Evolutionary conservation across 148 eudicot genomes (phyloP), one percentile per base, ranked within the genome.

Genomic region (Tetragonia tetragonoides): DNA sequence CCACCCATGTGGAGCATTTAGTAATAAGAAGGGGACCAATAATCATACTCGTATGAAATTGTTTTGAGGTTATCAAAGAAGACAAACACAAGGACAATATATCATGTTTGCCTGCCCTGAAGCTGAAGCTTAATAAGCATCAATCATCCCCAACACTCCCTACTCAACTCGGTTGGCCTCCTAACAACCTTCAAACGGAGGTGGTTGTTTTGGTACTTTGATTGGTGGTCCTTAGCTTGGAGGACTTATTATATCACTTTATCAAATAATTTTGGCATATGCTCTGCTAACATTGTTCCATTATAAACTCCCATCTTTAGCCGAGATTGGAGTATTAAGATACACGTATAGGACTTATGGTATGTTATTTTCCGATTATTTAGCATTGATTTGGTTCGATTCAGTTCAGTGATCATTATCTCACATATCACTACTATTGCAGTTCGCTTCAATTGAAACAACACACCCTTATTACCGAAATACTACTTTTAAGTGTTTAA

Each of bases 1-100:
- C 78, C 63, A 75, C 78, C 85, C 85, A 82, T 82, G 85, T 82
- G 85, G 78, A 82, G 82, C 85, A 82, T 82, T 82, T 62, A 82
- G 68, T 78, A 37, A 71, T 7, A 24, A 49, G 6, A 51, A 16
- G 64, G 28, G 28, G 64, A 60, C 64, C 24, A 60, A n/a, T 20
- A 21, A 20, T 20, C 10, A 57, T 16, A n/a, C n/a, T n/a, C n/a
- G n/a, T n/a, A 57, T 1, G 21, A 20, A 60, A 60, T 60, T 60
- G 20, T 16, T 49, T 74, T 23, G 41, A 61, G 68, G 81, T 81
- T 81, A 78, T 77, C 81, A 66, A 66, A 40, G n/a, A 28, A 10
- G 46, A 56, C 54, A 51, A 49, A 42, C 47, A 47, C 24, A 60
- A 5, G 4, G 17, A 17, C 6, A 57, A 57, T 7, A 1, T 0